phyloP scores from a whole-genome alignment of 129 eudicot species.

The Arctium lappa region DNA sequence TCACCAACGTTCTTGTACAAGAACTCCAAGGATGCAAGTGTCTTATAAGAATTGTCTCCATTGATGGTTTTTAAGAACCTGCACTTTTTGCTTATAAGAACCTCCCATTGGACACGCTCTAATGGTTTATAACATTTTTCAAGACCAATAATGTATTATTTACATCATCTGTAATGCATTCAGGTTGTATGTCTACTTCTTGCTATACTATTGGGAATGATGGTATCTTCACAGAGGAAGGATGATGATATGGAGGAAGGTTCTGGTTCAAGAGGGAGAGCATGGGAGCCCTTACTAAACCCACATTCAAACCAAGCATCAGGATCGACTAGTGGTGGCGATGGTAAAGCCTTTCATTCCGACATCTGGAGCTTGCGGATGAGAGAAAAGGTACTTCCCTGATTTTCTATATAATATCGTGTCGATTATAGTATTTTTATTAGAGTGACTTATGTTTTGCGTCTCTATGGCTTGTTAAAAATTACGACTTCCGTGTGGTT shows the following conservation, averaged over 20 bases:
- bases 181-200: slow-evolving; percentile 67
- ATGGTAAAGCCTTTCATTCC: slow-evolving; percentile 44
- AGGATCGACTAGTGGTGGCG: slow-evolving; percentile 47
- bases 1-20: neutral
- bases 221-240: slow-evolving; percentile 49
- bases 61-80: neutral
- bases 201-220: slow-evolving; percentile 54
- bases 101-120: neutral
- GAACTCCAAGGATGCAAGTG: neutral
- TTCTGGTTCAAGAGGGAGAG: slow-evolving; percentile 43
- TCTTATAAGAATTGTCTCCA: neutral
- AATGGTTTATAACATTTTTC: neutral
- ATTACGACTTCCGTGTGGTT: neutral
- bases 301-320: slow-evolving; percentile 53
- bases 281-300: slow-evolving; percentile 68
- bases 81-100: neutral
- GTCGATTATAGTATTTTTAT: neutral
- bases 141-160: neutral
- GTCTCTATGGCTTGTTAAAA: neutral
- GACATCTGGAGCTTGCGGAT: slow-evolving; percentile 85
- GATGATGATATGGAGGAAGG: slow-evolving; percentile 61
- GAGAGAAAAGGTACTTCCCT: slow-evolving; percentile 70
- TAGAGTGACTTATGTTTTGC: neutral
- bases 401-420: neutral
- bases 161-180: slow-evolving; percentile 10